Evolutionary conservation across 2,329 filamentous ascomycete species (phyloP).

Genomic region (Ophiostoma australiae): DNA sequence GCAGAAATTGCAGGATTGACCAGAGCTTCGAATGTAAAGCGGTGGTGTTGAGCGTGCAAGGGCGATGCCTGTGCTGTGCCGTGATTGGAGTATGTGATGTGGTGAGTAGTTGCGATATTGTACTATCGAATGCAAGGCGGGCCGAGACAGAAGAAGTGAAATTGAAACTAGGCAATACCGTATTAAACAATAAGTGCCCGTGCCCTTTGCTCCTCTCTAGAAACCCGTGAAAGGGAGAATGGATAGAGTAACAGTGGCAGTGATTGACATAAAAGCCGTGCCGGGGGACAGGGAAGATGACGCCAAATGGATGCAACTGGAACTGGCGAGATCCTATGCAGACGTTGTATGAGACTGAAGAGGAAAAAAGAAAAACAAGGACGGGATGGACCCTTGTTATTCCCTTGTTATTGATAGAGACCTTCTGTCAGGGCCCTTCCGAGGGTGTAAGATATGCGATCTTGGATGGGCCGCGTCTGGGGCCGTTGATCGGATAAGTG

Average conservation of each 20-base stretch:
- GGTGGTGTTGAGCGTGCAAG: background rate
- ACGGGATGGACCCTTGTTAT: background rate
- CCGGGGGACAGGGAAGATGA: conserved; percentile 12
- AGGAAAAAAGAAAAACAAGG: background rate
- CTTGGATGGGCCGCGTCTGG: background rate
- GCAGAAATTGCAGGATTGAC: conserved; percentile 3
- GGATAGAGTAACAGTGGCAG: background rate
- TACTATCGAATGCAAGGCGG: background rate
- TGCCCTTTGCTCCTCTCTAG: background rate
- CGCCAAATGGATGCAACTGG: background rate
- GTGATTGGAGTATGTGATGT: background rate
- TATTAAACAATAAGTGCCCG: background rate
- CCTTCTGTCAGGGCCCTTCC: background rate
- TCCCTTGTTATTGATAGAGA: background rate
- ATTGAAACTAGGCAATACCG: background rate
- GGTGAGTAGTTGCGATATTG: background rate
- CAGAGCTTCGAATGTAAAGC: background rate
- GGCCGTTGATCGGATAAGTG: background rate
- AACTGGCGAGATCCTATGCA: background rate
- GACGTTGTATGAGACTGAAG: background rate
- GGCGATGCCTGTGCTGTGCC: background rate
- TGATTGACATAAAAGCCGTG: conserved; percentile 6
- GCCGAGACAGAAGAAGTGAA: background rate
- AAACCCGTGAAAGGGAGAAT: background rate
- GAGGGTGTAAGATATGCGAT: background rate